A percentile compares a stretch with the other conserved stretches of the same genome.
Conservation (phyloP, 108 stramenopile species). For the Pseudonitzschia multistriata region DNA sequence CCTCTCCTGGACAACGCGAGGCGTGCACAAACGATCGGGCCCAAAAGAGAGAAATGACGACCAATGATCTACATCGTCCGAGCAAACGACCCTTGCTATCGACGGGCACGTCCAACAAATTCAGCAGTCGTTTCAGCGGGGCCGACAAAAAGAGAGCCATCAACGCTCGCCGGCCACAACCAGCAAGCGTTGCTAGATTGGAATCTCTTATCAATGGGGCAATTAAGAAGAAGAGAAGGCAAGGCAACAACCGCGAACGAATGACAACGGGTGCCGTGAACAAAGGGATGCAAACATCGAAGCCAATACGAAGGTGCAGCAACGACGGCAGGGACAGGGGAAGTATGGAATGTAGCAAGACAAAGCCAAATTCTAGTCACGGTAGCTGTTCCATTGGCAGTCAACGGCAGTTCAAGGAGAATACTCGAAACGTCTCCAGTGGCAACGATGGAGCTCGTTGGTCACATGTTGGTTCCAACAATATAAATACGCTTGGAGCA, state of each 20-base stretch:
- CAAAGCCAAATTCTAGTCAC: neutral
- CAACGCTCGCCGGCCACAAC: conserved; percentile 1
- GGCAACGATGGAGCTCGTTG: neutral
- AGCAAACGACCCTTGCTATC: conserved; percentile 6
- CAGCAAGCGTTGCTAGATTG: conserved; percentile 16
- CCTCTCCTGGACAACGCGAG: too few species aligned
- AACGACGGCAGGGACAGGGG: neutral
- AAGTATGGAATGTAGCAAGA: neutral
- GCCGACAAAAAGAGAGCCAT: neutral
- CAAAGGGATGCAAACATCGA: neutral
- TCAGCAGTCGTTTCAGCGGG: neutral
- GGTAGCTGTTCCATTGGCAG: too few species aligned
- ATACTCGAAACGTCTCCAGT: neutral
- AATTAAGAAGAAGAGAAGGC: neutral
- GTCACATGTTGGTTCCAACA: conserved; percentile 2
- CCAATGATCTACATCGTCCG: too few species aligned
- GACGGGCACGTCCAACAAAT: conserved; percentile 2
- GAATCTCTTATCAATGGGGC: conserved; percentile 13
- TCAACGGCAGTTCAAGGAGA: neutral
- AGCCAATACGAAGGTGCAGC: neutral
- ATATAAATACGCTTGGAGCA: neutral
- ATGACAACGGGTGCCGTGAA: neutral
- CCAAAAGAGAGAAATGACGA: too few species aligned
- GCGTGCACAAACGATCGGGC: too few species aligned
- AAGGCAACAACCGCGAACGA: neutral